These are phyloP conservation scores for Pestalotiopsis sp. DNA, from an alignment of 2,329 filamentous ascomycete genomes.

Conservation along the genomic window DNA sequence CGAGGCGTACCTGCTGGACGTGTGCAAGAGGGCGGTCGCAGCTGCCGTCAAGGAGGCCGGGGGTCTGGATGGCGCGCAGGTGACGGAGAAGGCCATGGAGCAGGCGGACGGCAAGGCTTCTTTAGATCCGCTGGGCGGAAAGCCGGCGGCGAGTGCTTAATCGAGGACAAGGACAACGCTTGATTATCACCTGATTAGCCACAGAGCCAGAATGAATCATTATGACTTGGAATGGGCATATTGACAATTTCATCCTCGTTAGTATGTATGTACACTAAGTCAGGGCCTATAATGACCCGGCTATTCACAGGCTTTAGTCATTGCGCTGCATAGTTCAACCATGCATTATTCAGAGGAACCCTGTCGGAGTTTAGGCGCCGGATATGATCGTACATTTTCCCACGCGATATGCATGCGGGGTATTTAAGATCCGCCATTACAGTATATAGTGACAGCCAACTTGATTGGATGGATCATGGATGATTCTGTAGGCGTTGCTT, in stretches of 20 bases:
- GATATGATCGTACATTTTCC: not conserved
- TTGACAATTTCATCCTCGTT: not conserved
- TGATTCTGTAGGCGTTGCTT: not conserved
- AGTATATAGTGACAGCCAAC: not conserved
- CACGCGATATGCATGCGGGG: not conserved
- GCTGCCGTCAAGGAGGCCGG: conserved; percentile 4
- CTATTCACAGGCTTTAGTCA: not conserved
- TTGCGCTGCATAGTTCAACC: not conserved
- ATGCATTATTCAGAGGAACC: not conserved
- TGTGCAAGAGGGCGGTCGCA: conserved; percentile 11
- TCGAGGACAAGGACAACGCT: not conserved
- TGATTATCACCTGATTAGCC: not conserved
- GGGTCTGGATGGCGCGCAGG: conserved; percentile 9
- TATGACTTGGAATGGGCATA: not conserved
- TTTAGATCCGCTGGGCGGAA: conserved; percentile 4
- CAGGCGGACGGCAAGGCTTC: not conserved
- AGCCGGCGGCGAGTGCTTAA: not conserved
- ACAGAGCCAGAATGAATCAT: not conserved
- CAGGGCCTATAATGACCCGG: not conserved
- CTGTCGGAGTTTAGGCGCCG: not conserved
- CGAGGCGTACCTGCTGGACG: conserved; percentile 39
- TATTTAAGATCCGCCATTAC: not conserved
- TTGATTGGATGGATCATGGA: not conserved
- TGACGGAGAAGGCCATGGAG: not conserved
- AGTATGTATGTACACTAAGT: not conserved